Evolutionary conservation across 1,284 basidiomycete species (phyloP).

Genomic region (Gymnopus androsaceus): DNA sequence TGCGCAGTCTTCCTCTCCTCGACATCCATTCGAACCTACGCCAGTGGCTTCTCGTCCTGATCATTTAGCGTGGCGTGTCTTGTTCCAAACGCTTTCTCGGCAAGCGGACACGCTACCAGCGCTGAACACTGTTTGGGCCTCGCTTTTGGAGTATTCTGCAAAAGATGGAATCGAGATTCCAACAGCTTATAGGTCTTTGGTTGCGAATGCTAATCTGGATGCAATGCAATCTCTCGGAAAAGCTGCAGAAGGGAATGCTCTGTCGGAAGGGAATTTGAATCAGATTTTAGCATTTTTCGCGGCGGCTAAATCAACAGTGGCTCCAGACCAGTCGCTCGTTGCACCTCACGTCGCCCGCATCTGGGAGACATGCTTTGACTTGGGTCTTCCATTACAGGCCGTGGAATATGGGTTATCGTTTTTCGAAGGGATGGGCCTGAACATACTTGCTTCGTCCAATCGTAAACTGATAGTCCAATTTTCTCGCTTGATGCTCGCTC

Average conservation of each 20-base stretch:
- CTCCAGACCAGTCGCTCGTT: not conserved
- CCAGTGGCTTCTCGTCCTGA: constrained; percentile 7
- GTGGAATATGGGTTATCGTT: not conserved
- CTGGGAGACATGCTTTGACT: not conserved
- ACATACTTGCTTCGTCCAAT: not conserved
- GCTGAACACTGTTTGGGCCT: constrained; percentile 7
- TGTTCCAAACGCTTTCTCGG: constrained; percentile 38
- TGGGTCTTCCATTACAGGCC: not conserved
- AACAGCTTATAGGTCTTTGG: not conserved
- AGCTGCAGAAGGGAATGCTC: not conserved
- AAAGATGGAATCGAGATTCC: not conserved
- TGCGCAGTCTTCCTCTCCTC: constrained; percentile 30
- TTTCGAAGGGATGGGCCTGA: not conserved
- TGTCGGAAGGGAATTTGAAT: not conserved
- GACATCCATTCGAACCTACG: constrained; percentile 19
- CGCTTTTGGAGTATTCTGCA: not conserved
- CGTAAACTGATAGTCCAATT: not conserved
- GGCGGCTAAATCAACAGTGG: not conserved
- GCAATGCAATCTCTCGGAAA: not conserved
- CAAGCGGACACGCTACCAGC: constrained; percentile 52
- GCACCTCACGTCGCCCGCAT: not conserved
- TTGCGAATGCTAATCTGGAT: not conserved
- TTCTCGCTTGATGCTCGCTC: not conserved
- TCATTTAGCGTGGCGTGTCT: constrained; percentile 2
- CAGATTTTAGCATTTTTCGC: not conserved